Conservation (phyloP, 345 rosid species). For the Citropsis articulata region DNA sequence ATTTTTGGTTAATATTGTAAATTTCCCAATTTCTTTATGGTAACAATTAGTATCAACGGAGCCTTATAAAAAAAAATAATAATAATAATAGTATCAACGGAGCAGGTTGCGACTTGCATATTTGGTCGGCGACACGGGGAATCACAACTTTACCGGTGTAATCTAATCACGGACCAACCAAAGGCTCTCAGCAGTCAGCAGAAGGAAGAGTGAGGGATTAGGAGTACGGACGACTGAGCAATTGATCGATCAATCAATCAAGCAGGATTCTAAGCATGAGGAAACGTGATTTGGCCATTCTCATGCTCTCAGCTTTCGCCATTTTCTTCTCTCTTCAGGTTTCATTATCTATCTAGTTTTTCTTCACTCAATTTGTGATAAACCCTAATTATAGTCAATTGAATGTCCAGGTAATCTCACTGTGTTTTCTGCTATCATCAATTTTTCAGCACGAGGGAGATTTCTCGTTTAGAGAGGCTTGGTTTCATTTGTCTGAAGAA, state of each 20-base stretch:
- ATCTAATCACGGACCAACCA: no score
- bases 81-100: no score
- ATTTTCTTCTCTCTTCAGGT: conserved; percentile 99
- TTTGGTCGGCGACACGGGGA: no score
- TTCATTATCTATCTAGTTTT: no score
- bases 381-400: conserved; percentile 16
- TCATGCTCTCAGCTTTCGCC: conserved; percentile 95
- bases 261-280: conserved; percentile 46
- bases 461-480: conserved; percentile 92
- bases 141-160: no score
- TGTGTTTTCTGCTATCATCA: background rate
- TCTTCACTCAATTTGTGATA: background rate
- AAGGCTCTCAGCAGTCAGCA: no score
- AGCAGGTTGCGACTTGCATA: no score
- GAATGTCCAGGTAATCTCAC: background rate
- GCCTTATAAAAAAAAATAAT: no score
- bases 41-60: no score
- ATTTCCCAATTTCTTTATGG: no score
- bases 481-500: conserved; percentile 83
- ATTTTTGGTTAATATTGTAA: no score
- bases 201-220: background rate
- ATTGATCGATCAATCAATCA: conserved; percentile 16
- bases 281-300: conserved; percentile 92
- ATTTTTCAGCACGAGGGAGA: conserved; percentile 84
- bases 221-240: conserved; percentile 15